Evolutionary conservation across 2,329 filamentous ascomycete genomes (phyloP).

Genomic region (Aspergillus sp.): DNA sequence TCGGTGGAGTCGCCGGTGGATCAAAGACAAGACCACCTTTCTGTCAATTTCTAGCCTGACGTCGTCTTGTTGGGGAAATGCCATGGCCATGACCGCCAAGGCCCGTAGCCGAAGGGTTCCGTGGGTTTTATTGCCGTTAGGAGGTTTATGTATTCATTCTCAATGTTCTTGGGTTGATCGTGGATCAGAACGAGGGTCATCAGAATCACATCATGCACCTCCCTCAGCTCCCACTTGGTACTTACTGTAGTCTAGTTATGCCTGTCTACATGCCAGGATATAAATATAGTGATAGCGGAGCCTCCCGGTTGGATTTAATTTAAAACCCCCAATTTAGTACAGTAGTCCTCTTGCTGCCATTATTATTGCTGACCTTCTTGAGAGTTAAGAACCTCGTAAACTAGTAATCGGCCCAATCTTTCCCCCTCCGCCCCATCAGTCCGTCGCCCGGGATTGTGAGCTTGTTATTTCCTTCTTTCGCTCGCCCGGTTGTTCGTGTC

Average conservation of each 20-base stretch:
- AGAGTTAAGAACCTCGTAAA: background rate
- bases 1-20: background rate
- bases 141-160: background rate
- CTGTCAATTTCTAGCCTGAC: background rate
- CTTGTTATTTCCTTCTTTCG: constrained; percentile 3
- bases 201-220: no score
- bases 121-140: background rate
- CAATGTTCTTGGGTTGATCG: background rate
- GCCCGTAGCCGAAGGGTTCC: background rate
- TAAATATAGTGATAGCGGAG: background rate
- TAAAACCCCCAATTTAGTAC: background rate
- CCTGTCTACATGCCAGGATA: background rate
- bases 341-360: background rate
- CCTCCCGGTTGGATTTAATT: background rate
- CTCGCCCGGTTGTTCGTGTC: background rate
- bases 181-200: background rate
- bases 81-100: background rate
- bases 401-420: background rate
- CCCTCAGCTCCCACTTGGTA: no score
- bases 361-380: background rate
- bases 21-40: background rate
- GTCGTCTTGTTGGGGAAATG: background rate
- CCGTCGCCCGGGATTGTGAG: background rate
- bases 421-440: background rate
- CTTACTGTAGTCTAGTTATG: no score